Evolutionary conservation across 2,329 filamentous ascomycete species (phyloP).

Genomic region (Mycogone perniciosa): DNA sequence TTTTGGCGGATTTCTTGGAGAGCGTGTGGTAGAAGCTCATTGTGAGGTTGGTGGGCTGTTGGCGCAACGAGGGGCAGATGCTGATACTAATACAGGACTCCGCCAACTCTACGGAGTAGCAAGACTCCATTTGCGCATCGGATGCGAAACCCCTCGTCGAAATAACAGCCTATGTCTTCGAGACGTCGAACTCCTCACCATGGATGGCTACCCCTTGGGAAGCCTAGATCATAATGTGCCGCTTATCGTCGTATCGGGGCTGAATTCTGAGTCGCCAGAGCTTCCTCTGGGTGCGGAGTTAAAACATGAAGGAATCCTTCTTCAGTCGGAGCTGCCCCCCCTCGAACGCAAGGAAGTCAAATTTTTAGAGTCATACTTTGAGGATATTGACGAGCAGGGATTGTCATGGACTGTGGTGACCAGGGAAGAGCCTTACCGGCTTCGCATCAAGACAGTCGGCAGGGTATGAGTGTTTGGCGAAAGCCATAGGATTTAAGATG

Average conservation of each 20-base stretch:
- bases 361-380: conserved; percentile 59
- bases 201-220: conserved; percentile 74
- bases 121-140: conserved; percentile 4
- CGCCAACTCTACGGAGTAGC: not conserved
- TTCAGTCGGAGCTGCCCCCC: conserved; percentile 65
- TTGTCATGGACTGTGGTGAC: conserved; percentile 62
- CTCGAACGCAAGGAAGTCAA: conserved; percentile 60
- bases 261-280: conserved; percentile 42
- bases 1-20: not conserved
- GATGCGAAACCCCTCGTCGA: conserved; percentile 2
- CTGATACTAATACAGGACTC: not conserved
- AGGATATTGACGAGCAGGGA: conserved; percentile 56
- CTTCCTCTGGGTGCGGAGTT: conserved; percentile 40
- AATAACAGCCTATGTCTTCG: conserved; percentile 11
- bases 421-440: conserved; percentile 47
- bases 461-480: conserved; percentile 56
- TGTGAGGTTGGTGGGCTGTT: not conserved
- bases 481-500: conserved; percentile 3
- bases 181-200: conserved; percentile 30
- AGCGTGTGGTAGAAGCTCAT: not conserved
- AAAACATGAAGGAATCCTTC: conserved; percentile 51
- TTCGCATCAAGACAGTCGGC: conserved; percentile 67
- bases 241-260: conserved; percentile 73
- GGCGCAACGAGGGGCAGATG: not conserved
- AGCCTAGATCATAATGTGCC: conserved; percentile 86